phyloP scores from a whole-genome alignment of 208 protist species.

The Dictyostelium gargantuum region DNA sequence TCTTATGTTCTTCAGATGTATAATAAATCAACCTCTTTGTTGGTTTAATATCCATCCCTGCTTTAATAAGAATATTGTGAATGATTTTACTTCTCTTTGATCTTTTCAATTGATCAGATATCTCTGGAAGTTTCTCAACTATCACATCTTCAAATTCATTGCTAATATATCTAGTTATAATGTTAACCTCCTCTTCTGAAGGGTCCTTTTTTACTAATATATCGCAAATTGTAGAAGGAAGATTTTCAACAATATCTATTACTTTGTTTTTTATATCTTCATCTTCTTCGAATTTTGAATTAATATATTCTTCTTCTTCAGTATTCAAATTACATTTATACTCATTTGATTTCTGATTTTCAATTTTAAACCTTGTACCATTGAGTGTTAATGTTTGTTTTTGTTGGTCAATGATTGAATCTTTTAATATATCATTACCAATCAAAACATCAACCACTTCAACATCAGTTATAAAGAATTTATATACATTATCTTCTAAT shows the following conservation, averaged over 20 bases:
- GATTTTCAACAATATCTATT: background rate
- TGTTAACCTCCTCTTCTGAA: background rate
- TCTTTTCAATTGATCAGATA: background rate
- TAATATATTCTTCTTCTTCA: background rate
- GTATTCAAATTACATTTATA: background rate
- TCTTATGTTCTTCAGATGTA: background rate
- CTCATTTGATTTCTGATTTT: background rate
- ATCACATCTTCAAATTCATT: background rate
- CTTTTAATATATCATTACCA: background rate
- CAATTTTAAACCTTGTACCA: background rate
- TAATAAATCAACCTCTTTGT: background rate
- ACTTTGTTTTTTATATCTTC: background rate
- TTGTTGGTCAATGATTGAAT: background rate
- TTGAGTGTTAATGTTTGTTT: background rate
- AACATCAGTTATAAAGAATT: background rate
- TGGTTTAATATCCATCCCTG: background rate
- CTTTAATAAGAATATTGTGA: background rate
- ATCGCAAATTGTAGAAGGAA: background rate
- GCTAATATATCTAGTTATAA: no score
- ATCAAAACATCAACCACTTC: background rate
- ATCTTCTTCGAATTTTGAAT: background rate
- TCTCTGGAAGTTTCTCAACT: background rate
- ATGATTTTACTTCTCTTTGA: background rate
- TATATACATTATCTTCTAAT: no score
- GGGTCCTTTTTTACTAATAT: background rate